Conservation (phyloP, 371 early-diverging fungal species). For the Mucor mucedo region DNA sequence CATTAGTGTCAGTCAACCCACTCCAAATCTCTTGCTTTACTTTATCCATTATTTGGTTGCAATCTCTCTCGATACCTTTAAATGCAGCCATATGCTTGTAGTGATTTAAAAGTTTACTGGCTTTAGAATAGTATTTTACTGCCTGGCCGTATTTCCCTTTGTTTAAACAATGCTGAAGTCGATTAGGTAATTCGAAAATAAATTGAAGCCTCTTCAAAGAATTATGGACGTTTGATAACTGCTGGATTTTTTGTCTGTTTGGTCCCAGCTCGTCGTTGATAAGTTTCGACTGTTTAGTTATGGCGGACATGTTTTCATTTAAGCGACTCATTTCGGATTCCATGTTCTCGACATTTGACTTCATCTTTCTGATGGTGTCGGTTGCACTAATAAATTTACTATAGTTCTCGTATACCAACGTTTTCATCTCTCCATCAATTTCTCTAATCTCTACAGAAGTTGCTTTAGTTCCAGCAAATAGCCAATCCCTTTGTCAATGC, state of each 20-base stretch:
- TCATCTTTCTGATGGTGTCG: slow-evolving; percentile 88
- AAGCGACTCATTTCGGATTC: slow-evolving; percentile 78
- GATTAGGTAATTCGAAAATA: slow-evolving; percentile 83
- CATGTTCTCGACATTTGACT: slow-evolving; percentile 77
- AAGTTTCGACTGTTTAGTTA: slow-evolving; percentile 57
- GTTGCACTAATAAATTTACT: slow-evolving; percentile 94
- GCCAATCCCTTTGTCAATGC: background rate
- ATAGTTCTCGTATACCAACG: slow-evolving; percentile 96
- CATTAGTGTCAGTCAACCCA: slow-evolving; percentile 29
- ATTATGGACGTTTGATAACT: slow-evolving; percentile 77
- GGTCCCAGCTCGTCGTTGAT: slow-evolving; percentile 68
- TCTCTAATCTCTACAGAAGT: slow-evolving; percentile 70
- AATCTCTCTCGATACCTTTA: slow-evolving; percentile 78
- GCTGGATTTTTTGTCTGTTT: slow-evolving; percentile 75
- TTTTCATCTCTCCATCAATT: slow-evolving; percentile 96
- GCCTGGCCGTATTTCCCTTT: slow-evolving; percentile 72
- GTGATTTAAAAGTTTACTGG: slow-evolving; percentile 73
- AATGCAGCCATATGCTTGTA: slow-evolving; percentile 78
- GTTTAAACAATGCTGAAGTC: slow-evolving; percentile 66
- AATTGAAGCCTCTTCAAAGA: slow-evolving; percentile 81
- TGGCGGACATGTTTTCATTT: slow-evolving; percentile 69
- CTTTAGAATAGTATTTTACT: slow-evolving; percentile 76
- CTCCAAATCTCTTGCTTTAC: slow-evolving; percentile 60
- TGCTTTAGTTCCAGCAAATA: background rate
- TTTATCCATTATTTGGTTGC: slow-evolving; percentile 72